Percentiles rank a stretch among this genome's conserved stretches.
Evolutionary conservation across 805 yeast genomes (phyloP).

Genomic region (Schizosaccharomyces osmophilus): DNA sequence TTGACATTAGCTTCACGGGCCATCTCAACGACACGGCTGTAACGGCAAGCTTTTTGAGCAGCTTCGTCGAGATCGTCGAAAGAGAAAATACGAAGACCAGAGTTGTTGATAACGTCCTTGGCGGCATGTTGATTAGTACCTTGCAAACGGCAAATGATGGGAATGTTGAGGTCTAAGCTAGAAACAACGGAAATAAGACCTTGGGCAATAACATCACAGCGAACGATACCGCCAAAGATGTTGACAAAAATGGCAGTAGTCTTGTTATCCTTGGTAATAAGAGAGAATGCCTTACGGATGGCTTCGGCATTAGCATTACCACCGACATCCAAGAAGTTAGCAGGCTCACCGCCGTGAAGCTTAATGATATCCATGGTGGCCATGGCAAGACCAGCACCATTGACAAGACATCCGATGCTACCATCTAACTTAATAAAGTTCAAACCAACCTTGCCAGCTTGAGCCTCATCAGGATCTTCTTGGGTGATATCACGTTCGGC

Average conservation of each 20-base stretch:
- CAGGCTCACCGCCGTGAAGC: slow-evolving; percentile 95
- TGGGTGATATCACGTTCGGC: slow-evolving; percentile 92
- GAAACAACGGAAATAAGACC: slow-evolving; percentile 91
- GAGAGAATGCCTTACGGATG: slow-evolving; percentile 84
- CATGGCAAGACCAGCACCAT: slow-evolving; percentile 99
- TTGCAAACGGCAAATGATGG: slow-evolving; percentile 93
- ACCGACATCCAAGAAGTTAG: slow-evolving; percentile 98
- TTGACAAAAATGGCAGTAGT: slow-evolving; percentile 92
- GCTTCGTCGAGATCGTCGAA: slow-evolving; percentile 89
- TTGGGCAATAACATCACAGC: slow-evolving; percentile 96
- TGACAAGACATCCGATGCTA: slow-evolving; percentile 93
- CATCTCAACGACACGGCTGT: slow-evolving; percentile 27
- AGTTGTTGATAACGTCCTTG: slow-evolving; percentile 55
- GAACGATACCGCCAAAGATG: slow-evolving; percentile 97
- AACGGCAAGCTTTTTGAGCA: slow-evolving; percentile 77
- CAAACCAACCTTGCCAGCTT: slow-evolving; percentile 69
- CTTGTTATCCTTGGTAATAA: slow-evolving; percentile 67
- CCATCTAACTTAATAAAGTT: slow-evolving; percentile 96
- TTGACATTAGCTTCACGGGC: slow-evolving; percentile 27
- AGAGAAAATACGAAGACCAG: slow-evolving; percentile 81
- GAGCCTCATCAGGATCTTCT: slow-evolving; percentile 93
- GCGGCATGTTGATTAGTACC: slow-evolving; percentile 91
- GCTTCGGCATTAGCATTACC: slow-evolving; percentile 99
- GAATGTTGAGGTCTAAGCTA: slow-evolving; percentile 70
- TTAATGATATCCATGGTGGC: slow-evolving; percentile 99